Evolutionary conservation across 257 asterid genomes (phyloP).

Genomic region (Cinchona pubescens): DNA sequence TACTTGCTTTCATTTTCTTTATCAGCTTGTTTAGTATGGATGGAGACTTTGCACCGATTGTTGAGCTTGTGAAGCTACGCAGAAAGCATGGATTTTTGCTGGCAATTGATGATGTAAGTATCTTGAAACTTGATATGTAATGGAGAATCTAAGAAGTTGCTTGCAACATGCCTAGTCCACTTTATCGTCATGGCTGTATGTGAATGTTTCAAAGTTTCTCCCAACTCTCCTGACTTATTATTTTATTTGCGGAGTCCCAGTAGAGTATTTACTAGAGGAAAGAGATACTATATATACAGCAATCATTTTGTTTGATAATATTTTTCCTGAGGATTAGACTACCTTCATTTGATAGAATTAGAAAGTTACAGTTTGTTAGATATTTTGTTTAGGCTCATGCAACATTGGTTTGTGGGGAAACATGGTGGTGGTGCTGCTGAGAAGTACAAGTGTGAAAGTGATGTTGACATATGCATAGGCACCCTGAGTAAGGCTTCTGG

Average conservation of each 20-base stretch:
- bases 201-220: neutral
- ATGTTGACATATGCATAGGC: constrained; percentile 86
- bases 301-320: neutral
- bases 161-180: neutral
- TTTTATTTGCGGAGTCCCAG: neutral
- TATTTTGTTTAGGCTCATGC: constrained; percentile 72
- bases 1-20: constrained; percentile 17
- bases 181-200: neutral
- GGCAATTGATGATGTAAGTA: constrained; percentile 93
- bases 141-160: neutral
- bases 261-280: neutral
- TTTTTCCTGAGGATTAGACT: neutral
- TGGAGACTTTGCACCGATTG: constrained; percentile 95
- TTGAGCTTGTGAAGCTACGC: constrained; percentile 80
- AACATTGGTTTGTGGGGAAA: constrained; percentile 85
- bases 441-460: constrained; percentile 69
- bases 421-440: constrained; percentile 97
- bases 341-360: neutral
- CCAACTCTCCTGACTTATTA: neutral
- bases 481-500: constrained; percentile 98
- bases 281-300: neutral
- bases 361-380: constrained; percentile 1
- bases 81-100: constrained; percentile 84
- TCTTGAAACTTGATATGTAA: constrained; percentile 11
- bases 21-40: constrained; percentile 97